Evolutionary conservation across 1,284 basidiomycete genomes (phyloP).

Genomic region (Pyrrhoderma lamaoense): DNA sequence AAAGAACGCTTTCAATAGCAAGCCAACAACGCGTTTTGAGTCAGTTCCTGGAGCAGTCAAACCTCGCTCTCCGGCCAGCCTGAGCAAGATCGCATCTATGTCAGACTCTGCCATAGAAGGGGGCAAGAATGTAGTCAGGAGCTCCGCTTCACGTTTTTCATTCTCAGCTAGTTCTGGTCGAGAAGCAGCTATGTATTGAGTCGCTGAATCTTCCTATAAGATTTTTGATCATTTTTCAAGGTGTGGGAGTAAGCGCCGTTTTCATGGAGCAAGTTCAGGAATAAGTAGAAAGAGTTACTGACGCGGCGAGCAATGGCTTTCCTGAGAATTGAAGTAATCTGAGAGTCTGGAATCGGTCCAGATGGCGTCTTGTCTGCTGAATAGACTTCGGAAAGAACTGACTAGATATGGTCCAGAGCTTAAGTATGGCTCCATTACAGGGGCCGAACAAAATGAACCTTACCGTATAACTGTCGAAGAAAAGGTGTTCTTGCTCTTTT

Average conservation of each 20-base stretch:
- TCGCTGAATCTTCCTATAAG: slow-evolving; percentile 51
- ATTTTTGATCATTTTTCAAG: slow-evolving; percentile 1
- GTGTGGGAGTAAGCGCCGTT: too few species aligned
- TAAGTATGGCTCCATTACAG: not conserved
- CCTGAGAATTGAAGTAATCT: slow-evolving; percentile 44
- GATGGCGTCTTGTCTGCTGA: slow-evolving; percentile 50
- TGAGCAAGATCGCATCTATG: slow-evolving; percentile 43
- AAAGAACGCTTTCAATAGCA: slow-evolving; percentile 58
- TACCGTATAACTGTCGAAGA: slow-evolving; percentile 58
- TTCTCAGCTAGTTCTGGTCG: slow-evolving; percentile 59
- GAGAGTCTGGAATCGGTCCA: slow-evolving; percentile 33
- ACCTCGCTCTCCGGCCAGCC: slow-evolving; percentile 31
- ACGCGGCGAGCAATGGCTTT: slow-evolving; percentile 56
- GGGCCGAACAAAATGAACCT: slow-evolving; percentile 20
- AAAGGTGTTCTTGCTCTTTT: slow-evolving; percentile 45
- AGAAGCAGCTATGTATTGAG: slow-evolving; percentile 46
- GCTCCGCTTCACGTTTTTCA: slow-evolving; percentile 47
- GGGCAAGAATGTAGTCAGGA: slow-evolving; percentile 52
- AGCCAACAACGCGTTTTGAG: slow-evolving; percentile 36
- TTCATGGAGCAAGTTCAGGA: slow-evolving; percentile 3
- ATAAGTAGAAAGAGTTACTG: slow-evolving; percentile 23
- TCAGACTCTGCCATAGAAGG: slow-evolving; percentile 47
- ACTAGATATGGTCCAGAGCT: slow-evolving; percentile 33
- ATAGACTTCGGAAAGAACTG: slow-evolving; percentile 61
- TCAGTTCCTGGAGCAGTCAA: slow-evolving; percentile 23